Evolutionary conservation across 257 asterid genomes (phyloP).

Genomic region (Solanum ahanhuiri): DNA sequence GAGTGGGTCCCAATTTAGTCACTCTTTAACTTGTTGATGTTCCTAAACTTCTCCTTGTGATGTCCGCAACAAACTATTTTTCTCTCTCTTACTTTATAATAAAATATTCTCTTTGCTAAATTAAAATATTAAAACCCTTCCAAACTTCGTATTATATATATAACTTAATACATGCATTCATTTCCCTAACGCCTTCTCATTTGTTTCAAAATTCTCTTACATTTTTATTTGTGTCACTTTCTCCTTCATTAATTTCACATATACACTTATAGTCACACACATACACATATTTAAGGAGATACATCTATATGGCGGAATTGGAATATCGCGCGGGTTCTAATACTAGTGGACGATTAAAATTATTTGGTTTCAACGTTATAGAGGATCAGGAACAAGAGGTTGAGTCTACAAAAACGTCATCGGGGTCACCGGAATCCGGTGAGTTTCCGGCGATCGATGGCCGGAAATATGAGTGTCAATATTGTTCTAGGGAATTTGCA

Average conservation of each 20-base stretch:
- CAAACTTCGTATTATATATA: constrained; percentile 37
- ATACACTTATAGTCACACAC: not conserved
- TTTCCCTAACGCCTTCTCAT: constrained; percentile 5
- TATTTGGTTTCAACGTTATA: constrained; percentile 70
- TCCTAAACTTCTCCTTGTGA: constrained; percentile 37
- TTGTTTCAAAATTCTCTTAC: constrained; percentile 1
- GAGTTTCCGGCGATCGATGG: constrained; percentile 36
- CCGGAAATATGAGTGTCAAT: constrained; percentile 94
- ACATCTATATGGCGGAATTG: constrained; percentile 39
- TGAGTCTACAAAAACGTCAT: constrained; percentile 26
- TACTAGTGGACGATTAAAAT: constrained; percentile 43
- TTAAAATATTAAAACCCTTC: not conserved
- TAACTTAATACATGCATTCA: constrained; percentile 34
- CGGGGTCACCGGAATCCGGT: constrained; percentile 34
- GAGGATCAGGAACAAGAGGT: constrained; percentile 34
- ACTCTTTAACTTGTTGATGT: too few species aligned
- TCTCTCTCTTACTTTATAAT: constrained; percentile 8
- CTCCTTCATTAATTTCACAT: not conserved
- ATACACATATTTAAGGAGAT: not conserved
- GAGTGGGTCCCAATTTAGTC: too few species aligned
- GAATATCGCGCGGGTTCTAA: constrained; percentile 20
- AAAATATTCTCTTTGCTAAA: not conserved
- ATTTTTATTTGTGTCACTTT: constrained; percentile 6
- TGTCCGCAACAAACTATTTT: constrained; percentile 40
- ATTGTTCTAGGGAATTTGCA: constrained; percentile 84